phyloP scores from a whole-genome alignment of 73 alveolate species.

The Paramecium sexaurelia region DNA sequence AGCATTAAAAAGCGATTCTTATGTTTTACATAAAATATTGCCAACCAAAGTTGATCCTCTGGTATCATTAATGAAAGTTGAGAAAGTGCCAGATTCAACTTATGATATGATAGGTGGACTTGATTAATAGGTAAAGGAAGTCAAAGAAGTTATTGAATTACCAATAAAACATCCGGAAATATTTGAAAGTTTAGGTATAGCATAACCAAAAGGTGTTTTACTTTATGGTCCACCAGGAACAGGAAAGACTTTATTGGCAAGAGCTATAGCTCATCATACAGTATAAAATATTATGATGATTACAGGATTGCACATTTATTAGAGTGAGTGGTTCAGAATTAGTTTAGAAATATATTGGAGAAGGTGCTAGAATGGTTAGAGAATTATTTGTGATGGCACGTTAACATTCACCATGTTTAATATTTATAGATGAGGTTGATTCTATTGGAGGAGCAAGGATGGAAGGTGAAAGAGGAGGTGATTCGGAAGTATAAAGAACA shows the following conservation, averaged over 20 bases:
- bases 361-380: conserved; percentile 98
- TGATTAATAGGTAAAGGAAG: conserved; percentile 86
- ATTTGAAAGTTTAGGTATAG: conserved; percentile 97
- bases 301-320: conserved; percentile 82
- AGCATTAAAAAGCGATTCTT: conserved; percentile 94
- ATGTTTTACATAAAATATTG: conserved; percentile 93
- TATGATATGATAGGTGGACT: conserved; percentile 98
- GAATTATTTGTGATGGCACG: conserved; percentile 86
- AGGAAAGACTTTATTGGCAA: conserved; percentile 99
- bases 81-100: conserved; percentile 99
- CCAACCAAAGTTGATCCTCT: conserved; percentile 99
- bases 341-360: conserved; percentile 99
- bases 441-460: conserved; percentile 98
- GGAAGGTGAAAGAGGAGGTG: conserved; percentile 97
- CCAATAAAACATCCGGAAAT: conserved; percentile 99
- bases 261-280: conserved; percentile 99
- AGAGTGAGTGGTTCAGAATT: conserved; percentile 99
- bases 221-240: conserved; percentile 99
- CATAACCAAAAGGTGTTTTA: conserved; percentile 99
- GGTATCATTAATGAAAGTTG: conserved; percentile 98
- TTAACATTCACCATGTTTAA: conserved; percentile 99
- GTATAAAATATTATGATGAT: conserved; percentile 37
- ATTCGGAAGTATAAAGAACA: conserved; percentile 99
- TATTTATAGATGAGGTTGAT: conserved; percentile 99
- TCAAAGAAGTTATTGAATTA: conserved; percentile 97